Evolutionary conservation across 2,329 filamentous ascomycete genomes (phyloP), one percentile per base, ranked within the genome.

Genomic region (Aspergillus caelatus): DNA sequence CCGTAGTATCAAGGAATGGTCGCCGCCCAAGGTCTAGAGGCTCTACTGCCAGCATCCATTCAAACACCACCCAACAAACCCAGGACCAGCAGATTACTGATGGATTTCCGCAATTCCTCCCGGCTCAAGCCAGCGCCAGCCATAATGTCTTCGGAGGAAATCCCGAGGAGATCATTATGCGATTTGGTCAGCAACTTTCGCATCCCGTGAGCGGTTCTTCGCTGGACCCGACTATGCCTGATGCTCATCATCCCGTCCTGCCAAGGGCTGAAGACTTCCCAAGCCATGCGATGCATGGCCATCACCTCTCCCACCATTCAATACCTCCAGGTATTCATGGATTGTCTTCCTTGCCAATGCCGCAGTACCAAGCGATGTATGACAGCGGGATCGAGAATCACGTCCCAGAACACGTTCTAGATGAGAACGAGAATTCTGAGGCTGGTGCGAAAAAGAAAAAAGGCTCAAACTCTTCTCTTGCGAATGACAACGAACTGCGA

Each of bases 401-500:
- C 23, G 71, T 77, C n/a, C 77, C 75, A 21, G 80, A 77, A 55
- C 80, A 75, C 60, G 67, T 73, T 50, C 66, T 77, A 39, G 78
- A 78, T 34, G 78, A 80, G 0, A 78, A 80, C 48, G 80, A 83
- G 23, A 74, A 76, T 32, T 81, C 80, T 1, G 80, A 82, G 66
- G 72, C 73, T 23, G 79, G 79, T 11, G 70, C 73, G 21, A 79
- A 79, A 57, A 82, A 80, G 71, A 81, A 80, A 68, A 79, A 81
- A 66, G 81, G 80, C 1, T 80, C 80, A 4, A 81, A 78, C 59
- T 82, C 81, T 1, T 83, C 80, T 11, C 69, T 82, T 39, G 80
- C 81, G 8, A 83, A 83, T 65, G 82, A 84, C 63, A 81, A 81
- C 61, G 82, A 84, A 62, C 62, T 84, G 57, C 77, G 81, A 43